Evolutionary conservation across 306 rosid species (phyloP), one percentile per base, ranked within the genome.

Genomic region (Dryas drummondii): DNA sequence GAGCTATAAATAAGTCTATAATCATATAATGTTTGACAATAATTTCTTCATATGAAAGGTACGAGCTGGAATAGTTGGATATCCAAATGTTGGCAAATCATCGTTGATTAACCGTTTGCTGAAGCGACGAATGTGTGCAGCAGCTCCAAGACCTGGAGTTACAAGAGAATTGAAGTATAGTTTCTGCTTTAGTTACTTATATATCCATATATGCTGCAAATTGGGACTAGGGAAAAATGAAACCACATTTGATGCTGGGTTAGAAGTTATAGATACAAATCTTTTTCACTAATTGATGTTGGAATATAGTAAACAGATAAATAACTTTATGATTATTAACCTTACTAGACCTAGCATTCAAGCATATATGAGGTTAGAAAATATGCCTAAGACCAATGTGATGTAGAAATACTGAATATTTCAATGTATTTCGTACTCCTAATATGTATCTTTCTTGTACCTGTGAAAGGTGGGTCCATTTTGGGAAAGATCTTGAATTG

Each of bases 131-230:
- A 83, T 90, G 90, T 94, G 98, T 71, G 83, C 94, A 57, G 97
- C 98, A 67, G 98, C 98, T 79, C 96, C 98, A 50, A 91, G 98
- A 68, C 97, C 98, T 19, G 98, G 98, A 65, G 96, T 94, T 71
- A 94, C 98, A 59, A 87, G 98, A 84, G 89, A 77, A 50, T 80
- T 91, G 88, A 90, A 70, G 98, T 90, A 82, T 78, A 71, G 56
- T 58, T 71, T 76, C 52, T 68, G 37, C 40, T 73, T 82, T 77
- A 52, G 19, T 66, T 57, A 59, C 62, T 65, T 53, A 9, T 64
- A 74, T 46, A 32, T 67, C 55, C 61, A 57, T 58, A 5, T 56
- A 32, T 49, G 66, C 49, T 37, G 56, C 59, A 79, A 37, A 44
- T 63, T 77, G 49, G 19, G 51, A 62, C 12, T 66, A 8, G 66